Conservation (phyloP, 768 basidiomycete genomes). For the Xerocomus brunneocitrinus region DNA sequence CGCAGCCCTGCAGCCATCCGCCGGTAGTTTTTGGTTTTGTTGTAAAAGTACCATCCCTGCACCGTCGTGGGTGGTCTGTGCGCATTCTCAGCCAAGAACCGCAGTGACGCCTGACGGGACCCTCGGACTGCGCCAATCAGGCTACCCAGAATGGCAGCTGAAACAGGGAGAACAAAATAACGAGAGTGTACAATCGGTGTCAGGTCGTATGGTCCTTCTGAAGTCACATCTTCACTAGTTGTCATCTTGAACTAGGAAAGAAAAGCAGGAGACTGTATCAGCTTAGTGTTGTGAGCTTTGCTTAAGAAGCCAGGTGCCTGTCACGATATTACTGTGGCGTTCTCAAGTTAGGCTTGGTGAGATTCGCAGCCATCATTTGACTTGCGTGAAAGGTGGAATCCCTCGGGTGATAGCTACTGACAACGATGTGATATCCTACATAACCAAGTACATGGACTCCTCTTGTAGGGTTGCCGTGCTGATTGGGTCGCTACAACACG, state of each 20-base stretch:
- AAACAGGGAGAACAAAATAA: conserved; percentile 56
- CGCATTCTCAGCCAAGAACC: conserved; percentile 89
- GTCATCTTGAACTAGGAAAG: conserved; percentile 14
- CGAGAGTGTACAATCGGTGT: conserved; percentile 39
- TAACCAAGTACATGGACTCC: too few species aligned
- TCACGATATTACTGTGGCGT: too few species aligned
- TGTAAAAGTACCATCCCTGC: conserved; percentile 93
- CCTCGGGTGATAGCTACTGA: too few species aligned
- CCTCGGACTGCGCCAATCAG: conserved; percentile 71
- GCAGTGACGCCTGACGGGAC: conserved; percentile 63
- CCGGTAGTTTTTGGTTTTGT: conserved; percentile 92
- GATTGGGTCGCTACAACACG: too few species aligned
- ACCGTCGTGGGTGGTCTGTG: conserved; percentile 82
- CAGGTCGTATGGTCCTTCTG: conserved; percentile 22
- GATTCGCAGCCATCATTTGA: too few species aligned
- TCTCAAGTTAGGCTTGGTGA: too few species aligned
- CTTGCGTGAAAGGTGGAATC: too few species aligned
- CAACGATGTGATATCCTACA: too few species aligned
- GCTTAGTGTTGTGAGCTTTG: too few species aligned
- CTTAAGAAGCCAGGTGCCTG: too few species aligned
- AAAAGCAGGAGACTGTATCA: too few species aligned
- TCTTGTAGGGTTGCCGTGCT: too few species aligned
- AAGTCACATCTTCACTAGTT: conserved; percentile 1
- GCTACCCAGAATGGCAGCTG: conserved; percentile 58
- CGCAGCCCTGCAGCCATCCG: conserved; percentile 70